These are phyloP conservation scores for Aaosphaeria arxii DNA, from an alignment of 2,329 filamentous ascomycete genomes.

Conservation along the genomic window DNA sequence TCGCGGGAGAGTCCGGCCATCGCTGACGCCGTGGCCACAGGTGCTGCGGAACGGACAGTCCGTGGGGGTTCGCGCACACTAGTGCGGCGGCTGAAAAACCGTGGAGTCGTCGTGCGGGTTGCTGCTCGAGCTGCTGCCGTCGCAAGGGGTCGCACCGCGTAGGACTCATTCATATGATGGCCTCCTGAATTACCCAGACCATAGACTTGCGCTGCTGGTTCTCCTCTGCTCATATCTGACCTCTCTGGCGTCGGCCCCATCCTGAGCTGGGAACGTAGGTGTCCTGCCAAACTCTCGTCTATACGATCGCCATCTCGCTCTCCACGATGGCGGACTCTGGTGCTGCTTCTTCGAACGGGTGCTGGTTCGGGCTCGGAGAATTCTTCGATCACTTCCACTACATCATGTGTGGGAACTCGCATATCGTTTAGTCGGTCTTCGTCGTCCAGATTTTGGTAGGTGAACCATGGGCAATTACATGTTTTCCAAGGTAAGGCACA, in stretches of 20 bases:
- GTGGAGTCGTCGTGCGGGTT: conserved; percentile 18
- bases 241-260: conserved; percentile 18
- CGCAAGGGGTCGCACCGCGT: conserved; percentile 29
- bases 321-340: conserved; percentile 19
- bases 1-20: conserved; percentile 39
- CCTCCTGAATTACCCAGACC: conserved; percentile 51
- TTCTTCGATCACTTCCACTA: conserved; percentile 31
- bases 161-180: conserved; percentile 60
- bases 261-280: conserved; percentile 47
- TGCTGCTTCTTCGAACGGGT: conserved; percentile 23
- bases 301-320: conserved; percentile 44
- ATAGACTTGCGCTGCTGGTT: conserved; percentile 48
- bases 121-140: conserved; percentile 24
- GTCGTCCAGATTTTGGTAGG: conserved; percentile 52
- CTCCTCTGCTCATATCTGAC: conserved; percentile 25
- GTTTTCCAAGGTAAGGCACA: conserved; percentile 80
- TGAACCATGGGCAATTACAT: conserved; percentile 81
- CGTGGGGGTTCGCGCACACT: conserved; percentile 13
- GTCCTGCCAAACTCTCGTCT: conserved; percentile 51
- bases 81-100: conserved; percentile 23
- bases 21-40: conserved; percentile 20
- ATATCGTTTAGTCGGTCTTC: conserved; percentile 49
- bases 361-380: conserved; percentile 20
- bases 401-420: conserved; percentile 25
- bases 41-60: conserved; percentile 5